These are phyloP conservation scores for Bullera alba DNA, from an alignment of 768 basidiomycete species.

Conservation along the genomic window DNA sequence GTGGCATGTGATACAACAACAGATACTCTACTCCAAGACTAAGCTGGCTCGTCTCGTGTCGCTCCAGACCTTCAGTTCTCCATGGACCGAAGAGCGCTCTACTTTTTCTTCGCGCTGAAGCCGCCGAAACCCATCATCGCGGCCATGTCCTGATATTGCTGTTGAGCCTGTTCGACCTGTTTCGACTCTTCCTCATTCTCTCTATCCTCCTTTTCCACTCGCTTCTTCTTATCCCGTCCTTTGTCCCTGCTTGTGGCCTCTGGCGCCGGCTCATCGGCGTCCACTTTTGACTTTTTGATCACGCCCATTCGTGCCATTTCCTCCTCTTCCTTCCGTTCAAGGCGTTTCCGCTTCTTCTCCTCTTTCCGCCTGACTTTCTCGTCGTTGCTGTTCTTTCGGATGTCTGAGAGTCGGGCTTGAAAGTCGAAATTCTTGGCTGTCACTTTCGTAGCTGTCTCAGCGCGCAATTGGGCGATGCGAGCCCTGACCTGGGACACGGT, in stretches of 20 bases:
- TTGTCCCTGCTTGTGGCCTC: constrained; percentile 6
- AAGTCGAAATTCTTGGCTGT: constrained; percentile 90
- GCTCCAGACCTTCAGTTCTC: too few relatives aligned
- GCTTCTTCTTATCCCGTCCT: constrained; percentile 1
- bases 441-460: constrained; percentile 74
- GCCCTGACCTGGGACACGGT: constrained; percentile 87
- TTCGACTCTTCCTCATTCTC: too few relatives aligned
- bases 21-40: too few relatives aligned
- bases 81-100: background rate
- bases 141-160: constrained; percentile 61
- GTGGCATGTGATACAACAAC: background rate
- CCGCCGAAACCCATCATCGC: constrained; percentile 86
- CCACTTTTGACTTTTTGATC: constrained; percentile 1
- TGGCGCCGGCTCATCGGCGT: background rate
- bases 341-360: constrained; percentile 61
- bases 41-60: too few relatives aligned
- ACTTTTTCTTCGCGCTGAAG: constrained; percentile 54
- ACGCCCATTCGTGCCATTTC: constrained; percentile 57
- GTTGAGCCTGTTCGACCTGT: constrained; percentile 21
- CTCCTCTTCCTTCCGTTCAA: constrained; percentile 60
- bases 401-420: constrained; percentile 74
- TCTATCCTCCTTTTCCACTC: constrained; percentile 3
- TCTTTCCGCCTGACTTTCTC: constrained; percentile 51
- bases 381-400: constrained; percentile 64
- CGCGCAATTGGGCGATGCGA: constrained; percentile 77